Evolutionary conservation across 1,284 basidiomycete genomes (phyloP), one percentile per base, ranked within the genome.

Genomic region (Cystobasidium slooffiae): DNA sequence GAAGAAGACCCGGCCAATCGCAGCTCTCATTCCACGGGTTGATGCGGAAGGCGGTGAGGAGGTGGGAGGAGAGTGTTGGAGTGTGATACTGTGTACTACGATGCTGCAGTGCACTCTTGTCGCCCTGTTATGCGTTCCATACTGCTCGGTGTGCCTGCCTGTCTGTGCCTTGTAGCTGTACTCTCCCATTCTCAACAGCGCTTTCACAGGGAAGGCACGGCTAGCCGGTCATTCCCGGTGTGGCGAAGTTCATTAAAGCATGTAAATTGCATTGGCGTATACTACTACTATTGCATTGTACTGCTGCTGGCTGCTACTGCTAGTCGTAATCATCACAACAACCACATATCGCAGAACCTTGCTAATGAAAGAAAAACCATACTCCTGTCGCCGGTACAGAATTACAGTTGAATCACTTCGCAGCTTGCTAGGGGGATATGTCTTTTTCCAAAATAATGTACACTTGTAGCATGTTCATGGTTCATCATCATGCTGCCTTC

Each of bases 131-230:
- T 31, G 31, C 5, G 5, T 31, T 5, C 5, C 31, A 31, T 5
- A 31, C 31, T 31, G 31, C 31, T 31, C 31, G 31, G 31, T 31
- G 31, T 31, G 31, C 31, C 31, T 31, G 31, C 31, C n/a, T n/a
- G n/a, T n/a, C n/a, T 31, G 37, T 31, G 5, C 53, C 24, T 14
- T 53, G 51, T 22, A 18, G 51, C 51, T 31, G 31, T 31, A 31
- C 31, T 31, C 31, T 53, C n/a, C 14, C 51, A 18, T 53, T 20
- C 52, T 53, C 52, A 18, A 10, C 53, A 10, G 39, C 31, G 12
- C 12, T 37, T 9, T 37, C 8, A 31, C 56, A 43, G 39, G 56
- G 56, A 59, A 59, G 56, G 56, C 56, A 58, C 55, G 6, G 52
- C 52, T 20, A n/a, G 46, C 46, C 46, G 46, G 46, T 14, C 46